These are phyloP conservation scores for Sanghuangporus weigelae DNA, from an alignment of 1,284 basidiomycete genomes.

Conservation along the genomic window DNA sequence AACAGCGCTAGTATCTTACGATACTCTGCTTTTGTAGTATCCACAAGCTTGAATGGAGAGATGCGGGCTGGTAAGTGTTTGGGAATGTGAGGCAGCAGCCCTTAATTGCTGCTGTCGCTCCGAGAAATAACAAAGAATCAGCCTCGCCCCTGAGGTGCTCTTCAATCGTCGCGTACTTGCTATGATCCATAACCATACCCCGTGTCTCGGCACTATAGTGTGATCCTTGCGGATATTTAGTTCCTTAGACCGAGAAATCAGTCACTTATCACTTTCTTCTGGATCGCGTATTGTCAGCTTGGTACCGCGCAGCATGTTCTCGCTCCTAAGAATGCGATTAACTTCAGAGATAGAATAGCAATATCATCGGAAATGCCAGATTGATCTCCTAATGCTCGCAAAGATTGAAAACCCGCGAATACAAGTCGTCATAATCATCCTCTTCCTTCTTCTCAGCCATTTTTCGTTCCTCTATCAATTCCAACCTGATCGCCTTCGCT, in stretches of 20 bases:
- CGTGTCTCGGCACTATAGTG: too few species aligned
- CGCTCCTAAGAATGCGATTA: too few species aligned
- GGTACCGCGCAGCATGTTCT: too few species aligned
- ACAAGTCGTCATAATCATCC: background rate
- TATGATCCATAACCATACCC: conserved; percentile 1
- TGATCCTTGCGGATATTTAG: too few species aligned
- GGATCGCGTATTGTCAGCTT: too few species aligned
- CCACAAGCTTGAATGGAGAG: conserved; percentile 35
- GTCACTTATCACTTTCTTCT: too few species aligned
- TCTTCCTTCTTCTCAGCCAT: background rate
- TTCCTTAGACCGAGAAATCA: too few species aligned
- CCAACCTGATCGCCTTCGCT: background rate
- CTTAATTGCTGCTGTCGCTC: conserved; percentile 30
- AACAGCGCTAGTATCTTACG: conserved; percentile 46
- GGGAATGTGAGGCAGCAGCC: conserved; percentile 39
- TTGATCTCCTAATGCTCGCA: conserved; percentile 12
- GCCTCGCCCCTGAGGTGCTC: background rate
- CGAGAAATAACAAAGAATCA: conserved; percentile 18
- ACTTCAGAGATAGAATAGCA: too few species aligned
- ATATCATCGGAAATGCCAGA: too few species aligned
- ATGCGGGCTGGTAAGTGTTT: conserved; percentile 41
- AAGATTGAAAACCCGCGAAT: conserved; percentile 1
- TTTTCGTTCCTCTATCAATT: conserved; percentile 1
- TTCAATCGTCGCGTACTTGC: background rate
- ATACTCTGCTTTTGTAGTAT: conserved; percentile 39